These are phyloP conservation scores for Epichloe elymi DNA, from an alignment of 2,329 filamentous ascomycete genomes.

Conservation along the genomic window DNA sequence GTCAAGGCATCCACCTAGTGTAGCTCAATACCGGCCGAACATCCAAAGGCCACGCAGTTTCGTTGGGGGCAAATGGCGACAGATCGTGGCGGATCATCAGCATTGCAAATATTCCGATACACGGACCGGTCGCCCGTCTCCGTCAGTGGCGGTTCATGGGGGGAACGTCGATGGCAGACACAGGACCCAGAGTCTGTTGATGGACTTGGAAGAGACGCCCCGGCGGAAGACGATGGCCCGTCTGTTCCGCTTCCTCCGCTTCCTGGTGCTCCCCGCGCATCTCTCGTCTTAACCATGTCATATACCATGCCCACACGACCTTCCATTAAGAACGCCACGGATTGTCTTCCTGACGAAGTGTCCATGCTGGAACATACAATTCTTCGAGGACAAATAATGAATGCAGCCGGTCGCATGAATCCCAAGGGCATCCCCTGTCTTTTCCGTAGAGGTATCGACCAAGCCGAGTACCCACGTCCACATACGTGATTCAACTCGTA, in stretches of 20 bases:
- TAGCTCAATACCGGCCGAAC: constrained; percentile 47
- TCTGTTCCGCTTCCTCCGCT: constrained; percentile 1
- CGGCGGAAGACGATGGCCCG: background rate
- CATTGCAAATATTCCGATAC: constrained; percentile 39
- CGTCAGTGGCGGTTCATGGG: constrained; percentile 13
- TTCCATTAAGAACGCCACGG: constrained; percentile 45
- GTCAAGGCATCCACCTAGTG: constrained; percentile 40
- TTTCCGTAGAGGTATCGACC: constrained; percentile 14
- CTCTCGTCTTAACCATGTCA: constrained; percentile 27
- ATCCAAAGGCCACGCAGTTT: constrained; percentile 52
- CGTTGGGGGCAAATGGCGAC: constrained; percentile 53
- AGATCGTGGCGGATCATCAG: constrained; percentile 50
- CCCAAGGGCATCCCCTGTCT: constrained; percentile 12
- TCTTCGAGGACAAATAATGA: constrained; percentile 40
- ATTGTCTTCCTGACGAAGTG: constrained; percentile 38
- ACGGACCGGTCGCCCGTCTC: constrained; percentile 19
- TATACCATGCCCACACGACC: constrained; percentile 49
- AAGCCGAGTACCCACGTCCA: constrained; percentile 10
- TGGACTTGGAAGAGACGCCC: background rate
- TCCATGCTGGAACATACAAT: constrained; percentile 51
- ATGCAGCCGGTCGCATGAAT: constrained; percentile 31
- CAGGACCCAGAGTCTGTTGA: constrained; percentile 7
- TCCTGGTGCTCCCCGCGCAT: constrained; percentile 6
- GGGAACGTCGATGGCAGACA: constrained; percentile 13
- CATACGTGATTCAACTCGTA: constrained; percentile 33